A percentile compares a stretch with the other conserved stretches of the same genome.
These are phyloP conservation scores for Agrocybe chaxingu DNA, from an alignment of 768 basidiomycete genomes.

Conservation along the genomic window DNA sequence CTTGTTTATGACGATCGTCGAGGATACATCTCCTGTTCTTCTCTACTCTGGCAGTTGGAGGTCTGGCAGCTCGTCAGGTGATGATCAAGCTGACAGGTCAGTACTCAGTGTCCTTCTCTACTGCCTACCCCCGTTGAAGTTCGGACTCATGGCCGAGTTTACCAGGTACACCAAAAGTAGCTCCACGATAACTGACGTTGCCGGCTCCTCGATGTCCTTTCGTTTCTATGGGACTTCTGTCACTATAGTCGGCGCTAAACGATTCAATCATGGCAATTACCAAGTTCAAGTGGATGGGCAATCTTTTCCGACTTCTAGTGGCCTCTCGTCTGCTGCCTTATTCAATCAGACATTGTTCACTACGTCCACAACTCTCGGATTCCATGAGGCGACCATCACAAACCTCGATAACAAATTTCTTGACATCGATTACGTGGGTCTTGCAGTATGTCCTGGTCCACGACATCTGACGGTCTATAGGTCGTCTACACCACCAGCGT, in stretches of 20 bases:
- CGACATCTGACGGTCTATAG: conserved; percentile 14
- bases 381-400: conserved; percentile 17
- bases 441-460: neutral
- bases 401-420: conserved; percentile 22
- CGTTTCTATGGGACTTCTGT: conserved; percentile 36
- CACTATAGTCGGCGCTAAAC: conserved; percentile 36
- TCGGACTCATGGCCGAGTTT: conserved; percentile 13
- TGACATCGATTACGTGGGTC: conserved; percentile 38
- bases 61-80: conserved; percentile 10
- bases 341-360: conserved; percentile 10
- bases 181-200: conserved; percentile 25
- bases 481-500: conserved; percentile 29
- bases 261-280: conserved; percentile 34
- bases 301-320: conserved; percentile 7
- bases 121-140: neutral
- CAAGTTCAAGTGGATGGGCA: conserved; percentile 20
- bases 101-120: neutral
- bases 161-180: conserved; percentile 12
- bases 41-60: conserved; percentile 19
- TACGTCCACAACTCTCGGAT: conserved; percentile 7
- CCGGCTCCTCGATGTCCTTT: conserved; percentile 25
- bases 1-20: conserved; percentile 14
- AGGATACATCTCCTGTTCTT: conserved; percentile 20
- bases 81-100: conserved; percentile 8
- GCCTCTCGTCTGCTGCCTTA: neutral